phyloP scores from a whole-genome alignment of 106 monocot genomes.

The Allium fistulosum region DNA sequence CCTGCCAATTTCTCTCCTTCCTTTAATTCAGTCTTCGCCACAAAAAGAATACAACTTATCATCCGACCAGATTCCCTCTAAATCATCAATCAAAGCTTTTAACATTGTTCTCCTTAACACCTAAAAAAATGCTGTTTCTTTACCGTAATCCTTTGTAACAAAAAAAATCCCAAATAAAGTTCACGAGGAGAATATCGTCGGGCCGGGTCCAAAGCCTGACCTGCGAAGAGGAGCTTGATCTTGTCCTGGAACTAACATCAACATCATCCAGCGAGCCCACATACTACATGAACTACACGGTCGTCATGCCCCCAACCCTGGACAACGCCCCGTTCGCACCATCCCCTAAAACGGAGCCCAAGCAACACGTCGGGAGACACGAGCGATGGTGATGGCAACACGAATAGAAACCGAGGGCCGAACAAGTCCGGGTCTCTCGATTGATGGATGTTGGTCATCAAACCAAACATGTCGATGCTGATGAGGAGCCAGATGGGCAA shows the following conservation, averaged over 20 bases:
- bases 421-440: slow-evolving; percentile 16
- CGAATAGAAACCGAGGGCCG: slow-evolving; percentile 3
- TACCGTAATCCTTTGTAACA: neutral
- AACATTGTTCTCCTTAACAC: too few relatives aligned
- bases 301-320: slow-evolving; percentile 93
- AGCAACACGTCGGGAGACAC: slow-evolving; percentile 1
- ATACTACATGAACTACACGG: slow-evolving; percentile 78
- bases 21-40: too few relatives aligned
- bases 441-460: slow-evolving; percentile 32
- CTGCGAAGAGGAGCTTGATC: slow-evolving; percentile 46
- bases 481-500: slow-evolving; percentile 69
- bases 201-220: slow-evolving; percentile 45
- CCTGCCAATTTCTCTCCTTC: too few relatives aligned
- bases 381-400: neutral
- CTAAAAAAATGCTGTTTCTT: too few relatives aligned
- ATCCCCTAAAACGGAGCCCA: neutral
- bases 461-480: slow-evolving; percentile 57
- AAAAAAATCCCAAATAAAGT: slow-evolving; percentile 40
- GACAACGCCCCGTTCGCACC: slow-evolving; percentile 65
- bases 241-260: slow-evolving; percentile 42
- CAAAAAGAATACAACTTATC: too few relatives aligned
- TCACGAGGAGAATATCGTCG: slow-evolving; percentile 63
- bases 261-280: slow-evolving; percentile 39
- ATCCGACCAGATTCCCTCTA: too few relatives aligned
- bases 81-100: too few relatives aligned